Conservation (phyloP, 139 green algal genomes). For the Coelastrella sp. region DNA sequence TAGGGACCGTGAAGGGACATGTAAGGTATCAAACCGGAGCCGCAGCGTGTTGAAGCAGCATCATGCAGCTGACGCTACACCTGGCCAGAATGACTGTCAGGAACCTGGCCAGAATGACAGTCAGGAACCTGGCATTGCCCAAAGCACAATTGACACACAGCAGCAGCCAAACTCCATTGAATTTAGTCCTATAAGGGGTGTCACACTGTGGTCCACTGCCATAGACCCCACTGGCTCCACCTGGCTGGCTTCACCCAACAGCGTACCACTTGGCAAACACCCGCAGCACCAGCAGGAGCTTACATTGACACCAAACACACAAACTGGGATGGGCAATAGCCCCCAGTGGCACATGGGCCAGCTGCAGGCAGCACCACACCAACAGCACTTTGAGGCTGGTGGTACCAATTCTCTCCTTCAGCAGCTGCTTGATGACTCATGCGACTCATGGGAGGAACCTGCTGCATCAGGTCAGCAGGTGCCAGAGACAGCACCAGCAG, state of each 20-base stretch:
- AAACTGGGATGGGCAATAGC: background rate
- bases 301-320: background rate
- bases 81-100: background rate
- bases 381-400: background rate
- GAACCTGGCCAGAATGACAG: background rate
- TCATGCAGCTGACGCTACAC: too few species aligned
- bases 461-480: background rate
- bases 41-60: background rate
- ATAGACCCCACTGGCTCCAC: background rate
- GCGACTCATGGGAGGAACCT: background rate
- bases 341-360: background rate
- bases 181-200: slow-evolving; percentile 25
- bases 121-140: background rate
- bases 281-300: background rate
- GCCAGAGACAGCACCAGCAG: background rate
- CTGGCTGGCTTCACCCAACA: background rate
- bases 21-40: background rate
- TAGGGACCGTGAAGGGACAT: too few species aligned
- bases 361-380: background rate
- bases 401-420: background rate
- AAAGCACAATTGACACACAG: background rate
- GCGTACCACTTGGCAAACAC: background rate
- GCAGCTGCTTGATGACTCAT: slow-evolving; percentile 23
- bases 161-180: background rate
- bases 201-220: background rate